Conservation (phyloP, 768 basidiomycete genomes). For the Tricholoma sp. region DNA sequence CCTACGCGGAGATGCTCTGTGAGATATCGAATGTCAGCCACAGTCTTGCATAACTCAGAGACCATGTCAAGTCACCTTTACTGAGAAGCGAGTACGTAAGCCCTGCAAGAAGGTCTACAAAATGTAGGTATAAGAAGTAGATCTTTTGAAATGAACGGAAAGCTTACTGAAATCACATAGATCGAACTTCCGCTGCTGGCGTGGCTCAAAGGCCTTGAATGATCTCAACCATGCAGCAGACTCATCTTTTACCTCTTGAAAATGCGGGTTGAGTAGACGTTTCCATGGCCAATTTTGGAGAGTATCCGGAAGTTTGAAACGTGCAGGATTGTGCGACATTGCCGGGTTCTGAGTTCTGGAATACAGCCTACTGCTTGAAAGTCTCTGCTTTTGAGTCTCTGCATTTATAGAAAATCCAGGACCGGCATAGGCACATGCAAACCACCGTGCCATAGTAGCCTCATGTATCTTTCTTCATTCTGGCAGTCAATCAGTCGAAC, state of each 20-base stretch:
- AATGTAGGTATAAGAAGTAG: background rate
- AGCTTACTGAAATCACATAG: background rate
- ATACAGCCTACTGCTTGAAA: too few relatives aligned
- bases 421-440: too few relatives aligned
- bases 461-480: too few relatives aligned
- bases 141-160: background rate
- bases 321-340: conserved; percentile 2
- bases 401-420: too few relatives aligned
- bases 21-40: background rate
- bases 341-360: background rate
- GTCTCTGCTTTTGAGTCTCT: too few relatives aligned
- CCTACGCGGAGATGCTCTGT: conserved; percentile 5
- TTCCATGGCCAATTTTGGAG: background rate
- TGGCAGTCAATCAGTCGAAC: too few relatives aligned
- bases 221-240: background rate
- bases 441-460: too few relatives aligned
- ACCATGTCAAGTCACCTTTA: background rate
- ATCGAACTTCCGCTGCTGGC: background rate
- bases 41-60: background rate
- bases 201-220: background rate
- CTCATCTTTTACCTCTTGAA: background rate
- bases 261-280: background rate
- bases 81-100: background rate
- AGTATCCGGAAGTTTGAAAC: background rate
- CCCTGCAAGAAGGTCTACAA: background rate